A percentile compares a stretch with the other conserved stretches of the same genome.
Evolutionary conservation across 495 filamentous ascomycete species (phyloP).

Genomic region (Aspergillus haitiensis): DNA sequence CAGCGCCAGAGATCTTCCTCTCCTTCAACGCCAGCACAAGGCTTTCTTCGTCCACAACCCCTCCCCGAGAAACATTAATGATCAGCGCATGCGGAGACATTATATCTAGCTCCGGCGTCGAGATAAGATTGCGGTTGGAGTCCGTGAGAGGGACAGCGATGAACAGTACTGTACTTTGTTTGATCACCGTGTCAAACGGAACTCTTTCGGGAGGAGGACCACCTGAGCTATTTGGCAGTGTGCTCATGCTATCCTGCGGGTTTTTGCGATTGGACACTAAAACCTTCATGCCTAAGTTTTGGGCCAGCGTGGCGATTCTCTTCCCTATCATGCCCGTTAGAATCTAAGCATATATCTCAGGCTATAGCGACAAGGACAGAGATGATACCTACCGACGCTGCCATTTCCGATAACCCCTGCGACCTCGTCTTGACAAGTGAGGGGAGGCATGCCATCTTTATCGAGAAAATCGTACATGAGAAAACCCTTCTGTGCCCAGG

Average conservation of each 20-base stretch:
- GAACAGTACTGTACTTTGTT: constrained; percentile 49
- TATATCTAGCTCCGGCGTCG: constrained; percentile 45
- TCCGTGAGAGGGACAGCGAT: constrained; percentile 47
- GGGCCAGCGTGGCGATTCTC: constrained; percentile 30
- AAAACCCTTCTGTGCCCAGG: constrained; percentile 24
- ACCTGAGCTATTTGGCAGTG: neutral
- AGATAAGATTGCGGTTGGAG: constrained; percentile 51
- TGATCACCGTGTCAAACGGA: constrained; percentile 48
- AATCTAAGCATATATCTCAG: neutral
- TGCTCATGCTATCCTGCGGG: constrained; percentile 2
- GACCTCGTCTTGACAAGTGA: constrained; percentile 35
- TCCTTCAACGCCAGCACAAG: constrained; percentile 50
- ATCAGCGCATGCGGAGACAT: constrained; percentile 54
- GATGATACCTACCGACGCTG: constrained; percentile 27
- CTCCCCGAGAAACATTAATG: constrained; percentile 59
- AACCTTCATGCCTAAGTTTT: constrained; percentile 36
- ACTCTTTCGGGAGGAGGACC: constrained; percentile 30
- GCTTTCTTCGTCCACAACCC: constrained; percentile 56
- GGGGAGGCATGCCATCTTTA: constrained; percentile 23
- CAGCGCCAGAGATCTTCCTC: constrained; percentile 51
- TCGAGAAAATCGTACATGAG: constrained; percentile 27
- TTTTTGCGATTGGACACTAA: constrained; percentile 45
- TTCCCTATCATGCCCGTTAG: constrained; percentile 27
- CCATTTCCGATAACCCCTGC: constrained; percentile 38
- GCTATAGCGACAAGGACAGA: neutral